Conservation (phyloP, 2,329 filamentous ascomycete species). For the Orbilia blumenaviensis region DNA sequence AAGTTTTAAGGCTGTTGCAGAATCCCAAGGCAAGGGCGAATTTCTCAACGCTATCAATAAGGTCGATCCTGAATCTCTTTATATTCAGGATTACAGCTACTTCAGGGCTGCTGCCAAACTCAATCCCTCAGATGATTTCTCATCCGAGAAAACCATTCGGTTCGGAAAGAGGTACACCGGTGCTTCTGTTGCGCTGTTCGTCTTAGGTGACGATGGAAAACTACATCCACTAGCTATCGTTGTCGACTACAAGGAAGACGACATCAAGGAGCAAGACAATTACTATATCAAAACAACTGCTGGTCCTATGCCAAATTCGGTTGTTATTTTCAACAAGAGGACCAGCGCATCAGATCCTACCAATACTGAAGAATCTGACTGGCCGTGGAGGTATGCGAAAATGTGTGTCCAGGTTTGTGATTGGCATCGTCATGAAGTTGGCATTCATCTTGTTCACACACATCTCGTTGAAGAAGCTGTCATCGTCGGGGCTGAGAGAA, state of each 20-base stretch:
- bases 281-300: not conserved
- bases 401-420: slow-evolving; percentile 65
- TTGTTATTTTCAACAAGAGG: slow-evolving; percentile 66
- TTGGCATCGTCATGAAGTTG: slow-evolving; percentile 65
- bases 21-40: slow-evolving; percentile 18
- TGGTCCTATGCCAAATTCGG: slow-evolving; percentile 60
- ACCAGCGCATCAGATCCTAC: slow-evolving; percentile 59
- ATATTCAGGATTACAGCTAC: slow-evolving; percentile 58
- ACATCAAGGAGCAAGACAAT: not conserved
- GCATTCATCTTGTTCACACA: slow-evolving; percentile 63
- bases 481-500: slow-evolving; percentile 64
- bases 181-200: slow-evolving; percentile 63
- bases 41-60: slow-evolving; percentile 63
- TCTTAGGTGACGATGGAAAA: slow-evolving; percentile 62
- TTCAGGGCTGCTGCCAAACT: slow-evolving; percentile 46
- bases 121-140: slow-evolving; percentile 38
- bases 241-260: slow-evolving; percentile 64
- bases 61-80: slow-evolving; percentile 44
- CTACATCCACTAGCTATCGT: slow-evolving; percentile 66
- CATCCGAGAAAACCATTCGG: slow-evolving; percentile 58
- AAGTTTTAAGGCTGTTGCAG: slow-evolving; percentile 53
- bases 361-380: slow-evolving; percentile 62
- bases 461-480: slow-evolving; percentile 65
- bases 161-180: slow-evolving; percentile 60
- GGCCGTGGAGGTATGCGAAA: slow-evolving; percentile 67